These are phyloP conservation scores for Cymodocea nodosa DNA, from an alignment of 116 monocot genomes.

Conservation along the genomic window DNA sequence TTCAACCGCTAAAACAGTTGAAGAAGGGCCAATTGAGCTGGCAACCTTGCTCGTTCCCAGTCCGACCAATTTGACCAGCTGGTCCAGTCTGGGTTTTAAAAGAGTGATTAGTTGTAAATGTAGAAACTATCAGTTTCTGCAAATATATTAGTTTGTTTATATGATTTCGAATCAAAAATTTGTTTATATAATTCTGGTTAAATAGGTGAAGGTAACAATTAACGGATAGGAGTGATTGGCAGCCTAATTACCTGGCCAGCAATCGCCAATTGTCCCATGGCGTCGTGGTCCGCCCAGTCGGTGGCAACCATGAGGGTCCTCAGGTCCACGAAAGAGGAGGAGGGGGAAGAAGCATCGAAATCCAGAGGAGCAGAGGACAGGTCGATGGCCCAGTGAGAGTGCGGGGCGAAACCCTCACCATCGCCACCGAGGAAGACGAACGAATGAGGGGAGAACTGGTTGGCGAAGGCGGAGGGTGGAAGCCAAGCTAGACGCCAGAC, in stretches of 20 bases:
- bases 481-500: slow-evolving; percentile 55
- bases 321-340: slow-evolving; percentile 58
- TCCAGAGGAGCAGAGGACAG: slow-evolving; percentile 13
- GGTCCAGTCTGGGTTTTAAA: no score
- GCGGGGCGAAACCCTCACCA: neutral
- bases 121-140: no score
- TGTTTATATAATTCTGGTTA: no score
- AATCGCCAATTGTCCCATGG: slow-evolving; percentile 68
- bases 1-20: no score
- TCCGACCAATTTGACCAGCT: no score
- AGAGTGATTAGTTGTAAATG: no score
- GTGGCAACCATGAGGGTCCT: slow-evolving; percentile 89
- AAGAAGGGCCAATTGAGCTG: no score
- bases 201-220: no score
- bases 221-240: neutral
- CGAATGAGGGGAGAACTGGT: slow-evolving; percentile 16
- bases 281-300: slow-evolving; percentile 51
- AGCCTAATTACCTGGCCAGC: slow-evolving; percentile 57
- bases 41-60: no score
- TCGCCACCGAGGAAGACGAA: slow-evolving; percentile 71
- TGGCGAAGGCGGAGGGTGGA: slow-evolving; percentile 21
- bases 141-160: no score
- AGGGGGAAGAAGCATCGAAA: slow-evolving; percentile 9
- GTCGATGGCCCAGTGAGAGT: slow-evolving; percentile 61
- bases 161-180: no score